Evolutionary conservation across 495 filamentous ascomycete genomes (phyloP), one percentile per base, ranked within the genome.

Genomic region (Podospora didyma): DNA sequence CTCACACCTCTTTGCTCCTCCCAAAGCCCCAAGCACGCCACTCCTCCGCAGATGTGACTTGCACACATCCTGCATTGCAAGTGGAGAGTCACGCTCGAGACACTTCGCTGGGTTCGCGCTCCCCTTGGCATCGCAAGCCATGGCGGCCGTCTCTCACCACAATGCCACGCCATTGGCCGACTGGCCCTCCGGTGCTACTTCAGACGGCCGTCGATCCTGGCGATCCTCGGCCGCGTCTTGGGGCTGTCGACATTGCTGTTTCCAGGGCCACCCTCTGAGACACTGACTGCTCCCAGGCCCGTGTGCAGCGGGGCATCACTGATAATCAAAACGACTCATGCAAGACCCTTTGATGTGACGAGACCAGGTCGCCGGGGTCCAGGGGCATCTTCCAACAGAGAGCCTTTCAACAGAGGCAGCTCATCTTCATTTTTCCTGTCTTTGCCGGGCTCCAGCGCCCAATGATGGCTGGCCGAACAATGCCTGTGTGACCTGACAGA

Each of bases 401-500:
- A 47, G 37, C 49, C 20, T 9, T 9, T 31, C 26, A 31, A 3
- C 9, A 9, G 26, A 31, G 3, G 26, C 26, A 31, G 26, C 26
- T 31, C 26, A 31, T 9, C 3, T 31, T 31, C n/a, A n/a, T n/a
- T n/a, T n/a, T n/a, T n/a, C n/a, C n/a, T n/a, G n/a, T n/a, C n/a
- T n/a, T n/a, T n/a, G n/a, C n/a, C n/a, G n/a, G n/a, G n/a, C n/a
- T n/a, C n/a, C n/a, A n/a, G n/a, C n/a, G n/a, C n/a, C 34, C 10
- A 52, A 11, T 37, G 49, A 10, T 21, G 14, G 35, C 14, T 7
- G 7, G 31, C 34, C 28, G 6, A 31, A 19, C 19, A 26, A n/a
- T 11, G 47, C 22, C n/a, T n/a, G 58, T 60, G 58, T 34, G 46
- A 60, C 58, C 58, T 56, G 58, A 60, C 58, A 60, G 47, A 39